Conservation (phyloP, 2,329 filamentous ascomycete species). For the Nemania abortiva region DNA sequence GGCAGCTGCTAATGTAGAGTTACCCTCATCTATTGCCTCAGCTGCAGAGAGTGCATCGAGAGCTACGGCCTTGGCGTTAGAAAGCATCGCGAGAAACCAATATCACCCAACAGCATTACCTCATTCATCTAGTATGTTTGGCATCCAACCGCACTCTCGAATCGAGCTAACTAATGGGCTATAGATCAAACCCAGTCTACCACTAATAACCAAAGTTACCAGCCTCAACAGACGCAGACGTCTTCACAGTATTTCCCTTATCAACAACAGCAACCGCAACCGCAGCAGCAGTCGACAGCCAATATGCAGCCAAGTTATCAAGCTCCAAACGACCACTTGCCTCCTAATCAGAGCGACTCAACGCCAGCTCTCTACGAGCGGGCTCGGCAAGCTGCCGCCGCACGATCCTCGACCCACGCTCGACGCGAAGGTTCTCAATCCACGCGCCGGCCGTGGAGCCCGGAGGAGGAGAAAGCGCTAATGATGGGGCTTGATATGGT, state of each 20-base stretch:
- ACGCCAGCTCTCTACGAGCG: conserved; percentile 69
- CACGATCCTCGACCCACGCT: conserved; percentile 67
- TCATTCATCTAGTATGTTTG: conserved; percentile 45
- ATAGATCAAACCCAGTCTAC: conserved; percentile 43
- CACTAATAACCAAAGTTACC: conserved; percentile 43
- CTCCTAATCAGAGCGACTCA: conserved; percentile 68
- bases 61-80: conserved; percentile 50
- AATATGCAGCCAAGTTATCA: conserved; percentile 43
- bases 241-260: conserved; percentile 45
- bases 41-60: conserved; percentile 51
- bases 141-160: not conserved
- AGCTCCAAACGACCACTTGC: conserved; percentile 55
- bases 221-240: conserved; percentile 41
- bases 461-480: conserved; percentile 88
- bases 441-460: conserved; percentile 83
- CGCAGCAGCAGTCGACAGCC: conserved; percentile 41
- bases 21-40: conserved; percentile 50
- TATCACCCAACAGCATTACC: conserved; percentile 51
- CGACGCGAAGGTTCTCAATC: conserved; percentile 69
- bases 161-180: conserved; percentile 24
- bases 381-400: conserved; percentile 69
- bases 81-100: conserved; percentile 52
- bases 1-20: conserved; percentile 41
- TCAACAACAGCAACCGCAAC: conserved; percentile 37
- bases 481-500: conserved; percentile 91